These are phyloP conservation scores for Hydrangea macrophylla DNA, from an alignment of 148 eudicot species.

Conservation along the genomic window DNA sequence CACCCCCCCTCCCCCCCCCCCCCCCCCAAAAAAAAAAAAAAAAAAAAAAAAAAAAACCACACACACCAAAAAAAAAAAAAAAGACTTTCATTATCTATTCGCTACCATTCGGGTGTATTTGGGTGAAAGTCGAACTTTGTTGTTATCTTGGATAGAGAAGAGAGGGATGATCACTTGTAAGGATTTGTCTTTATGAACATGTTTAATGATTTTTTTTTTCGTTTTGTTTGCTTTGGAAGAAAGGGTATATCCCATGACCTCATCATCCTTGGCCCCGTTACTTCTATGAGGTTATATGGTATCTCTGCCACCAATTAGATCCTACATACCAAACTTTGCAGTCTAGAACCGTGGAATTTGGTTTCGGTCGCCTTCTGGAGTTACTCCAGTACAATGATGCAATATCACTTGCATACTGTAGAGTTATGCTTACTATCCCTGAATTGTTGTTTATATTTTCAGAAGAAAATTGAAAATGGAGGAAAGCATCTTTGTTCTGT, in stretches of 20 bases:
- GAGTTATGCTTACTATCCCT: background rate
- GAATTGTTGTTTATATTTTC: constrained; percentile 18
- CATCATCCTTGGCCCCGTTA: background rate
- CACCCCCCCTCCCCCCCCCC: no score
- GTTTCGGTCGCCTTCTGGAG: background rate
- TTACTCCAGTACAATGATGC: background rate
- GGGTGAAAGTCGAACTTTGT: background rate
- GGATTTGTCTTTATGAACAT: background rate
- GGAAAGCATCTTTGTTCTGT: constrained; percentile 93
- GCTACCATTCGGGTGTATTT: background rate
- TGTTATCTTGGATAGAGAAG: background rate
- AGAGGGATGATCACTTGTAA: background rate
- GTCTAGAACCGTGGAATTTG: background rate
- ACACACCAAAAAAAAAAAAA: no score
- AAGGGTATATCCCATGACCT: background rate
- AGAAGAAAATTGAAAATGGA: constrained; percentile 67
- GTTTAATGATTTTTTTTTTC: no score
- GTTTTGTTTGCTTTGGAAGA: background rate
- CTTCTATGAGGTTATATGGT: background rate
- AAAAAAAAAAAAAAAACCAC: no score
- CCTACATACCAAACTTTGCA: background rate
- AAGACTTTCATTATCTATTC: background rate
- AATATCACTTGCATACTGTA: background rate
- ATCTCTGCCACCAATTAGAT: background rate
- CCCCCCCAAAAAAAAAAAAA: no score